phyloP scores from a whole-genome alignment of 1,284 basidiomycete genomes.

The Jaminaea rosea region DNA sequence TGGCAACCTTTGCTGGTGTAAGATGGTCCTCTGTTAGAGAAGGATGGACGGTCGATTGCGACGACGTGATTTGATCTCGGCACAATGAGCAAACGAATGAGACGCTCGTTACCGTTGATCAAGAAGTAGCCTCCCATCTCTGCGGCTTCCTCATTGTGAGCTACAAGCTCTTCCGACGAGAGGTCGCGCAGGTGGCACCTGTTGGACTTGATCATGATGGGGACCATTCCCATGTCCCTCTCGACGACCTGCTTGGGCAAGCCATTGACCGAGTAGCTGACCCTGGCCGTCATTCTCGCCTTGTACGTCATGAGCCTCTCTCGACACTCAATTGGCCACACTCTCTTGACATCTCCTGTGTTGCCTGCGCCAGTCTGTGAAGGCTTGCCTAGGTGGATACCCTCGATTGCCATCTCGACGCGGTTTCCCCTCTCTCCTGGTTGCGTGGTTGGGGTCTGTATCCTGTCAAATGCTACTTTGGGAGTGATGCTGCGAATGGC shows the following conservation, averaged over 20 bases:
- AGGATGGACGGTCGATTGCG: constrained; percentile 74
- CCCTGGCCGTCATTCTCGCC: constrained; percentile 77
- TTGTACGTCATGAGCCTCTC: constrained; percentile 87
- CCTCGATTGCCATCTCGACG: constrained; percentile 71
- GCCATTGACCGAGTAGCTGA: constrained; percentile 75
- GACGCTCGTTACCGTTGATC: constrained; percentile 96
- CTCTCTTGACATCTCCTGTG: constrained; percentile 47
- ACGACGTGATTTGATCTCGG: constrained; percentile 82
- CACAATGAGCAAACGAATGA: constrained; percentile 92
- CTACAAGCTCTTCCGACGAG: constrained; percentile 76
- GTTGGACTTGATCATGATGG: constrained; percentile 95
- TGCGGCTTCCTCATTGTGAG: constrained; percentile 87
- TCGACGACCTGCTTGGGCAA: constrained; percentile 65
- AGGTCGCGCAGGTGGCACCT: constrained; percentile 82
- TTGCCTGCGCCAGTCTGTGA: constrained; percentile 27
- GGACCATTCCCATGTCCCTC: constrained; percentile 82
- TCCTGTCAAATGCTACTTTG: constrained; percentile 83
- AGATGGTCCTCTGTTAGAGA: constrained; percentile 81
- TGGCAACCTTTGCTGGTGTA: constrained; percentile 91
- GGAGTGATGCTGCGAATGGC: constrained; percentile 76
- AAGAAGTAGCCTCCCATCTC: constrained; percentile 99
- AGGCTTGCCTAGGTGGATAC: constrained; percentile 73
- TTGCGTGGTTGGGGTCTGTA: constrained; percentile 35
- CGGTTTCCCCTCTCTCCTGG: constrained; percentile 44
- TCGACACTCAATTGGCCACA: constrained; percentile 74